phyloP scores from a whole-genome alignment of 2,329 filamentous ascomycete genomes.

The Zymoseptoria brevis region DNA sequence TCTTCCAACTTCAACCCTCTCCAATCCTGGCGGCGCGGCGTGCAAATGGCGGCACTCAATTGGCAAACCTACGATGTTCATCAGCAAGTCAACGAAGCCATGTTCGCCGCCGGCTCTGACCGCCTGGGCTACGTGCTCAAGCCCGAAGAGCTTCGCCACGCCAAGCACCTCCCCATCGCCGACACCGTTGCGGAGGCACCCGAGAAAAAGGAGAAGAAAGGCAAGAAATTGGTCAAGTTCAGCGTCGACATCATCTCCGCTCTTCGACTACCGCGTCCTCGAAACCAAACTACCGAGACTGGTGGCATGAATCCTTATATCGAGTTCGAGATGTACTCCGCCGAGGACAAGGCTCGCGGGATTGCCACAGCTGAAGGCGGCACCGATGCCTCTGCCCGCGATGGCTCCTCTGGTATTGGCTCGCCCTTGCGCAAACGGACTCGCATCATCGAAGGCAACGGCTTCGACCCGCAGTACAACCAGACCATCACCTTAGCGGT shows the following conservation, averaged over 20 bases:
- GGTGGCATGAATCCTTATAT: conserved; percentile 84
- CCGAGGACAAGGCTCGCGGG: conserved; percentile 80
- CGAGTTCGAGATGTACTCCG: conserved; percentile 88
- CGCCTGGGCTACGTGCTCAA: conserved; percentile 89
- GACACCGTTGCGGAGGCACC: conserved; percentile 45
- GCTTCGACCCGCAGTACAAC: conserved; percentile 86
- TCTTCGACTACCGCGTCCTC: conserved; percentile 82
- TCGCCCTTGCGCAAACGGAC: conserved; percentile 72
- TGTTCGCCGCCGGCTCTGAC: conserved; percentile 88
- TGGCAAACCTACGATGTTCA: conserved; percentile 97
- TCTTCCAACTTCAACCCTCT: conserved; percentile 95
- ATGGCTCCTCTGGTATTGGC: conserved; percentile 58
- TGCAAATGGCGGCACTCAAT: conserved; percentile 96
- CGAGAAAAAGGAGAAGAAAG: conserved; percentile 52
- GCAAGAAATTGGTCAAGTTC: conserved; percentile 76
- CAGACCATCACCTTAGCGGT: conserved; percentile 69
- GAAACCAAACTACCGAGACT: conserved; percentile 56
- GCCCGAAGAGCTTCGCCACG: conserved; percentile 66
- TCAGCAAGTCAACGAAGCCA: conserved; percentile 93
- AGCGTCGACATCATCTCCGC: conserved; percentile 85
- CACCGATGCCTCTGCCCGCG: conserved; percentile 55
- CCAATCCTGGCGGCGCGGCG: conserved; percentile 86
- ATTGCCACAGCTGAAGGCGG: conserved; percentile 59
- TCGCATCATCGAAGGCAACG: conserved; percentile 73
- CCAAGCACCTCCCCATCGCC: conserved; percentile 54